Evolutionary conservation across 2,329 filamentous ascomycete genomes (phyloP).

Genomic region (Fusarium caatingaense): DNA sequence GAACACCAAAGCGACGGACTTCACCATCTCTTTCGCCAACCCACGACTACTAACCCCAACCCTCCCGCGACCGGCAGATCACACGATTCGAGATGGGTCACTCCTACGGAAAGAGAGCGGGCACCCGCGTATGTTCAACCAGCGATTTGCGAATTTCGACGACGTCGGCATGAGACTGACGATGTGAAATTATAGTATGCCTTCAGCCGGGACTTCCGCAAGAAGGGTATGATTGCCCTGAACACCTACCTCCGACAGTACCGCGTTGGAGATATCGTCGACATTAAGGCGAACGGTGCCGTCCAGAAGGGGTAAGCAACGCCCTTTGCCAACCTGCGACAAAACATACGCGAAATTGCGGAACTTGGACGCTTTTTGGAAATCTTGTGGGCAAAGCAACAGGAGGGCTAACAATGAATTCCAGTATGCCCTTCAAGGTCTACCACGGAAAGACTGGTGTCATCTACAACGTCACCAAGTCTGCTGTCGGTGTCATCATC

Average conservation of each 20-base stretch:
- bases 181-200: slow-evolving; percentile 70
- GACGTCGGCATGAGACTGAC: slow-evolving; percentile 48
- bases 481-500: slow-evolving; percentile 97
- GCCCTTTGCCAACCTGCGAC: slow-evolving; percentile 34
- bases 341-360: slow-evolving; percentile 25
- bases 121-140: slow-evolving; percentile 77
- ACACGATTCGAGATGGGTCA: slow-evolving; percentile 80
- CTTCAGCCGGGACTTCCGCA: slow-evolving; percentile 93
- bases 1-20: slow-evolving; percentile 50
- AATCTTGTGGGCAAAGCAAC: slow-evolving; percentile 13
- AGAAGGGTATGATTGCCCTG: slow-evolving; percentile 93
- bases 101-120: slow-evolving; percentile 86
- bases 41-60: slow-evolving; percentile 58
- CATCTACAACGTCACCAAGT: slow-evolving; percentile 99
- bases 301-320: slow-evolving; percentile 90
- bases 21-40: slow-evolving; percentile 52
- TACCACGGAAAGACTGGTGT: slow-evolving; percentile 99
- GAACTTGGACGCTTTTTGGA: slow-evolving; percentile 25
- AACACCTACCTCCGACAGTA: slow-evolving; percentile 95
- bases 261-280: slow-evolving; percentile 98
- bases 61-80: slow-evolving; percentile 54
- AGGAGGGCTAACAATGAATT: slow-evolving; percentile 51
- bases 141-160: slow-evolving; percentile 28
- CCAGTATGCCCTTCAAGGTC: slow-evolving; percentile 97
- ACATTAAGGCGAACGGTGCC: slow-evolving; percentile 98